phyloP scores from a whole-genome alignment of 2,329 filamentous ascomycete species.

The Xylariaceae sp. region DNA sequence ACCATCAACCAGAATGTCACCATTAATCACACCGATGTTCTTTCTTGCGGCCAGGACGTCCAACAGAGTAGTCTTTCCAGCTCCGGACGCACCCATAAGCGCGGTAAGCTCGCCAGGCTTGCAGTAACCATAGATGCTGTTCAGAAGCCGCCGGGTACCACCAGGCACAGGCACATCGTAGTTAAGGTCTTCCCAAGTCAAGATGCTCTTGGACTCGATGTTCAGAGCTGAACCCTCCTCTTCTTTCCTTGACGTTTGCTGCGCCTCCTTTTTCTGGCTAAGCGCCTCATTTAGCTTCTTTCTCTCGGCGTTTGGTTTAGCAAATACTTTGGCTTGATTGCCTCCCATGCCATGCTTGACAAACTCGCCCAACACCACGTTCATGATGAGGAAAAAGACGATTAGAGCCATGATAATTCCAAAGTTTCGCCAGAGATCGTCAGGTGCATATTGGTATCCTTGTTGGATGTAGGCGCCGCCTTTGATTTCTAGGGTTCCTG shows the following conservation, averaged over 20 bases:
- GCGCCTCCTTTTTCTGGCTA: conserved; percentile 52
- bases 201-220: conserved; percentile 59
- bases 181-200: conserved; percentile 83
- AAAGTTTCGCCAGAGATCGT: conserved; percentile 77
- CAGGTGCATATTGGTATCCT: conserved; percentile 62
- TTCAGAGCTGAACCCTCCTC: conserved; percentile 46
- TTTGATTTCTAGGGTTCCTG: conserved; percentile 59
- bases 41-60: conserved; percentile 66
- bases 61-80: conserved; percentile 80
- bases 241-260: conserved; percentile 42
- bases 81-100: conserved; percentile 79
- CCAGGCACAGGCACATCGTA: conserved; percentile 65
- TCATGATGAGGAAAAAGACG: conserved; percentile 67
- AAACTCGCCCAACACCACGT: conserved; percentile 74
- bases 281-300: conserved; percentile 62
- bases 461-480: conserved; percentile 66
- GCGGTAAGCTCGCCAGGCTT: conserved; percentile 74
- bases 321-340: conserved; percentile 74
- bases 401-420: conserved; percentile 77
- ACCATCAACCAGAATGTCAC: conserved; percentile 55
- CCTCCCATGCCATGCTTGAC: conserved; percentile 76
- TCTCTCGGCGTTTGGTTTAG: conserved; percentile 64
- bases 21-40: conserved; percentile 56
- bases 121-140: conserved; percentile 62
- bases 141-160: conserved; percentile 52